Evolutionary conservation across 2,329 filamentous ascomycete species (phyloP), one percentile per base, ranked within the genome.

Genomic region (Cladosporium sp.): DNA sequence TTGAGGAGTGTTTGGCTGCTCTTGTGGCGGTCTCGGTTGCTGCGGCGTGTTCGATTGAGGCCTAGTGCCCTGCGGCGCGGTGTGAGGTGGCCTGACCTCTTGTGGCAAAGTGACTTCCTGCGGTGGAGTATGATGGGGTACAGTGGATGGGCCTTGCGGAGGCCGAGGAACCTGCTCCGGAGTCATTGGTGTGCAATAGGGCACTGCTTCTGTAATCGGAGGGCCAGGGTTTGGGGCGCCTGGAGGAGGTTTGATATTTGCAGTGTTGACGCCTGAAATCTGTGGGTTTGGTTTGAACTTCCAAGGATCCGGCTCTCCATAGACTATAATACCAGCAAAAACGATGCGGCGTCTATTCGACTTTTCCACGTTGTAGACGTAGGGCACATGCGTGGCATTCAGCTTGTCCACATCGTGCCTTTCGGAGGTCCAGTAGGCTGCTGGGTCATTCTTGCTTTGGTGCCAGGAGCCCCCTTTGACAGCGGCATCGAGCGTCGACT

Each of bases 381-480:
- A 49, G 9, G 46, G 40, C 3, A 33, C 28, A n/a, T 34, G 11
- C 11, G 37, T 42, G 11, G 46, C 38, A 16, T 49, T 49, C 19
- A 22, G 14, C 14, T 42, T 49, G 4, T 33, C 37, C 5, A 5
- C 28, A 3, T 49, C 46, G 8, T 9, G 31, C 9, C 19, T 32
- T 6, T 38, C 37, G 13, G 22, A 31, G 9, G 46, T 42, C 46
- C 46, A 49, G 38, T 49, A 49, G 11, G 46, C 31, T 4, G 46
- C 42, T 16, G 28, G 18, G 9, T 49, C 46, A 7, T 35, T 6
- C 10, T 49, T 8, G 10, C 31, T 32, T 18, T 43, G 46, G 18
- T 49, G 46, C 46, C 46, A 49, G 8, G 46, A 18, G 31, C n/a
- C 9, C 14, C 34, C 38, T 16, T 42, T 49, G 28, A 41, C 31